phyloP scores from a whole-genome alignment of 495 filamentous ascomycete genomes.

The Daldinia concentrica region DNA sequence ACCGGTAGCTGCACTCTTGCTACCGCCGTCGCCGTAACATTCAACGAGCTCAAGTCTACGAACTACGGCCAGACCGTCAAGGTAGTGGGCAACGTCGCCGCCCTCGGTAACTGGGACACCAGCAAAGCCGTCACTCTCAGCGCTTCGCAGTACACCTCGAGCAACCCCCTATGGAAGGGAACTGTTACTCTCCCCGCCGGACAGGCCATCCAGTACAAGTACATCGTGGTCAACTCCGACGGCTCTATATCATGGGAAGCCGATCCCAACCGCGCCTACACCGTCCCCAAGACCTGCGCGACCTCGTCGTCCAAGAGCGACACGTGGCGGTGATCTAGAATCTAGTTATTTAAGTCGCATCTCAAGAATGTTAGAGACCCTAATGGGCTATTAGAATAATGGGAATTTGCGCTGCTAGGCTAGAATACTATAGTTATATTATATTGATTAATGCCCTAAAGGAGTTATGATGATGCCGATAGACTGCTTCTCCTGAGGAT shows the following conservation, averaged over 20 bases:
- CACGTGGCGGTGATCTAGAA: constrained; percentile 47
- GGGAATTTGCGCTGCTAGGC: neutral
- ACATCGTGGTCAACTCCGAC: constrained; percentile 64
- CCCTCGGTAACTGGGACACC: constrained; percentile 67
- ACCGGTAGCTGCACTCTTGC: constrained; percentile 51
- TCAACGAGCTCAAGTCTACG: constrained; percentile 65
- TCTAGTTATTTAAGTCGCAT: neutral
- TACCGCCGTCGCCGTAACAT: constrained; percentile 65
- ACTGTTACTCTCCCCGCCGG: constrained; percentile 63
- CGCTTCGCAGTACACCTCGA: constrained; percentile 62
- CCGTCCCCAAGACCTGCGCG: constrained; percentile 61
- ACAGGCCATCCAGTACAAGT: constrained; percentile 71
- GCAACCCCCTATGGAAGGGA: constrained; percentile 66
- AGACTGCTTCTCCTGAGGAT: neutral
- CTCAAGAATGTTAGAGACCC: neutral
- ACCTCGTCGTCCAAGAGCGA: constrained; percentile 52
- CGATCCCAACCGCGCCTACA: constrained; percentile 69
- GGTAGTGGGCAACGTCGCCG: constrained; percentile 63
- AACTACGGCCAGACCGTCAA: constrained; percentile 67
- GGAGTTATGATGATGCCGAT: neutral
- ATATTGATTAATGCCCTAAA: neutral
- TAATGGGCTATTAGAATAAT: neutral
- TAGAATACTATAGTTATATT: neutral
- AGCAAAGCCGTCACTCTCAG: constrained; percentile 60
- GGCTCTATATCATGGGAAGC: constrained; percentile 69